A percentile compares a stretch with the other conserved stretches of the same genome.
These are phyloP conservation scores for Inonotus obliquus DNA, from an alignment of 1,284 basidiomycete genomes.

Conservation along the genomic window DNA sequence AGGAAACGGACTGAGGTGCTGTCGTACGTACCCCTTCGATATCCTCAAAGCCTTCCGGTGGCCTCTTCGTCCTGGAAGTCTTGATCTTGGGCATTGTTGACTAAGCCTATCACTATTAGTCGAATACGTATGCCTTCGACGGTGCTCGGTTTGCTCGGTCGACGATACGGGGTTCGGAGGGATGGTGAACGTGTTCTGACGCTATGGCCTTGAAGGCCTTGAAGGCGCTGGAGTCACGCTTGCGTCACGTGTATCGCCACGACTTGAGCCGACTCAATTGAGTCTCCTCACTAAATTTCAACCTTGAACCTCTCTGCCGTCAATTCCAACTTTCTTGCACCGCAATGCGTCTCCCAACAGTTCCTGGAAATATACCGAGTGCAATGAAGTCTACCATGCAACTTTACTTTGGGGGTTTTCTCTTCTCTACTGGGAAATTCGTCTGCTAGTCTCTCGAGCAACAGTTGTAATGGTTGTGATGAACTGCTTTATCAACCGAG, in stretches of 20 bases:
- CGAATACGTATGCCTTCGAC: not conserved
- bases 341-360: not conserved
- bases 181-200: conserved; percentile 10
- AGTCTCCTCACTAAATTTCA: not conserved
- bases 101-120: not conserved
- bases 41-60: conserved; percentile 97
- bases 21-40: conserved; percentile 64
- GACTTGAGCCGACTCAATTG: not conserved
- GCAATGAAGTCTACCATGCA: not conserved
- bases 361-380: not conserved
- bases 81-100: conserved; percentile 89
- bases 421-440: not conserved
- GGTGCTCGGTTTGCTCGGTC: conserved; percentile 20
- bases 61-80: conserved; percentile 91
- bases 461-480: conserved; percentile 9
- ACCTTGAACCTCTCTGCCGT: not conserved
- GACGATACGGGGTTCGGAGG: conserved; percentile 14
- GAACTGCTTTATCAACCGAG: not conserved
- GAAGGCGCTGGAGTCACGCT: not conserved
- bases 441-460: conserved; percentile 3
- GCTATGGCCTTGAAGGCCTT: conserved; percentile 9
- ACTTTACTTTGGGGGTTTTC: not conserved
- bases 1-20: conserved; percentile 1
- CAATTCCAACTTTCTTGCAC: conserved; percentile 1
- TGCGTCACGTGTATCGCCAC: conserved; percentile 1